A percentile compares a stretch with the other conserved stretches of the same genome.
These are phyloP conservation scores for Priceomyces castillae DNA, from an alignment of 805 yeast genomes.

Conservation along the genomic window DNA sequence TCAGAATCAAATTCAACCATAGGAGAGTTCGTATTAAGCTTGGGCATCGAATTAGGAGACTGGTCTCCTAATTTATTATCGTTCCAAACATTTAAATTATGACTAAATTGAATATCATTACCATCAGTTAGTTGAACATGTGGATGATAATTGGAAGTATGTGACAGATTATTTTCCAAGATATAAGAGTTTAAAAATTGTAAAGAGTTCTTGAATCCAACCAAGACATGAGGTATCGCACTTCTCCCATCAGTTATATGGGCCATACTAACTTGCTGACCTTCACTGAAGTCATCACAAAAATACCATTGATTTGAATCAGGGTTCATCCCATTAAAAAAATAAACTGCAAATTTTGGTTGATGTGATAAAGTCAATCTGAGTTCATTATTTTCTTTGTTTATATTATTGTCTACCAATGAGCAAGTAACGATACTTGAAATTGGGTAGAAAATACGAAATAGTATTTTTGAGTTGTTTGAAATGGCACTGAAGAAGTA, in stretches of 20 bases:
- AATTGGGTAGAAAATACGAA: constrained; percentile 70
- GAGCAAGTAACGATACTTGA: constrained; percentile 59
- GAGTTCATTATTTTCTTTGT: constrained; percentile 44
- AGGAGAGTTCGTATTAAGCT: constrained; percentile 11
- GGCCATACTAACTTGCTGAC: constrained; percentile 74
- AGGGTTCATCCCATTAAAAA: constrained; percentile 52
- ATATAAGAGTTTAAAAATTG: constrained; percentile 55
- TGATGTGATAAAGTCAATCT: constrained; percentile 52
- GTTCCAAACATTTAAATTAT: constrained; percentile 14
- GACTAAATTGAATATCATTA: constrained; percentile 7
- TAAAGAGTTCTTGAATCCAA: constrained; percentile 52
- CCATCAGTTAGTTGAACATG: constrained; percentile 9
- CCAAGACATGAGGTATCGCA: constrained; percentile 64
- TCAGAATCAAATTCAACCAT: constrained; percentile 17
- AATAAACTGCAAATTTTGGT: constrained; percentile 78
- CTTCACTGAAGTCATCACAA: constrained; percentile 82
- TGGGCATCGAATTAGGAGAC: neutral
- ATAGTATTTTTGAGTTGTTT: constrained; percentile 63
- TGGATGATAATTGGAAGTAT: constrained; percentile 8
- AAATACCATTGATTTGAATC: constrained; percentile 70
- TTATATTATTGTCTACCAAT: constrained; percentile 46
- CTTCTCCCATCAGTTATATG: constrained; percentile 53
- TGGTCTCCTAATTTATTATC: constrained; percentile 4
- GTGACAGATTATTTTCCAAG: constrained; percentile 33
- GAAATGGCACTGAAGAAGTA: constrained; percentile 76